Base-by-base conservation (phyloP, 805 yeast genomes). In the Zygotorulaspora chibaensis region DNA sequence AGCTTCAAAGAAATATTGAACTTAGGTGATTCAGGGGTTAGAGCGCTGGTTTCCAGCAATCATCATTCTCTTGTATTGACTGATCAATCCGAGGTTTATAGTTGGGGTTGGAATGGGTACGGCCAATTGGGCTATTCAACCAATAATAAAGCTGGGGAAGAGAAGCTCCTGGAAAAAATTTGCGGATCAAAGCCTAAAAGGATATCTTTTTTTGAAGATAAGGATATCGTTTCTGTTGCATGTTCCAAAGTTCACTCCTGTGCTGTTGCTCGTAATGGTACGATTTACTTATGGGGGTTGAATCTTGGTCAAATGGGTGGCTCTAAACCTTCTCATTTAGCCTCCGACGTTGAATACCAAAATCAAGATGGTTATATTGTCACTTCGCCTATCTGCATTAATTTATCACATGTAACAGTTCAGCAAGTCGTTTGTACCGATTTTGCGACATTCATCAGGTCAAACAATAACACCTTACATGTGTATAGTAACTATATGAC, bases 261-360 rank as follows among this genome's bases (percentile, higher is more conserved):
- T 3, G 72, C 81, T 15, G 85, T 77, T 0, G 83, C 72, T 49
- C 67, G 81, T 0, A 60, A 67, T 35, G 76, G 75, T 8, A 48
- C 57, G n/a, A 52, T 84, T 1, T 76, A 67, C 48, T 63, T 79
- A 31, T 87, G 96, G 95, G 96, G 96, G 2, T 65, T 83, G 30
- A 85, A 87, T 58, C 67, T 79, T 29, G 96, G 96, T 0, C 96
- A 87, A 61, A 79, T 87, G 81, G 91, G 91, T 2, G 52, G 49
- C 8, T 47, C 60, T 4, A 57, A 53, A 38, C 58, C 56, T 12
- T 29, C 81, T 78, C 29, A 71, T 65, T 48, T 63, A 57, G 44
- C 60, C 73, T 16, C 68, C 64, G 26, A 73, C 79, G 35, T 60
- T 67, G 27, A 77, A 74, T 55, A 79, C 69, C 34, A 53, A 45